Conservation (phyloP, 1,139 yeast genomes). For the Scheffersomyces lignicola region DNA sequence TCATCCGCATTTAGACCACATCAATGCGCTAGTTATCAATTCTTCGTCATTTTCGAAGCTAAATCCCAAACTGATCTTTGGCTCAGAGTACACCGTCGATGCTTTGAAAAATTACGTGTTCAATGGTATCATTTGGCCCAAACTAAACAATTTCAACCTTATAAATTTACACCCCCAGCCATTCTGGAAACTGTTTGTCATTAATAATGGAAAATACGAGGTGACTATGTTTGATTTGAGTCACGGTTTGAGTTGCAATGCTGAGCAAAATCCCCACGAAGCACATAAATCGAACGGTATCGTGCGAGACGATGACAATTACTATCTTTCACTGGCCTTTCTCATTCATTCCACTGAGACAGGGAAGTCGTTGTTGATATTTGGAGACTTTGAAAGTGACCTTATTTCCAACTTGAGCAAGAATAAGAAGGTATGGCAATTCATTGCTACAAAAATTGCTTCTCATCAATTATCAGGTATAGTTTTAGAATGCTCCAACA, state of each 20-base stretch:
- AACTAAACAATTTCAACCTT: conserved; percentile 45
- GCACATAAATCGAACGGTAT: background rate
- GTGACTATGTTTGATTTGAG: conserved; percentile 38
- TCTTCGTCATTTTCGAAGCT: conserved; percentile 53
- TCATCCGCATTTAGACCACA: conserved; percentile 86
- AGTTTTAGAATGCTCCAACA: conserved; percentile 75
- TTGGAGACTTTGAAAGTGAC: conserved; percentile 86
- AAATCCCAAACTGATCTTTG: conserved; percentile 48
- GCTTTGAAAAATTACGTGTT: conserved; percentile 59
- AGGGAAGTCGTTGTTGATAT: conserved; percentile 48
- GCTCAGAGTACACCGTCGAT: conserved; percentile 51
- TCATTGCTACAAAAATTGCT: conserved; percentile 48
- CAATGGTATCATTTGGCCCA: conserved; percentile 83
- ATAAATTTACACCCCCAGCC: conserved; percentile 21
- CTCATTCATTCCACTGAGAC: conserved; percentile 39
- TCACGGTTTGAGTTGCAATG: conserved; percentile 27
- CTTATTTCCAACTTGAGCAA: conserved; percentile 37
- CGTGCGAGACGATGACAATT: conserved; percentile 8
- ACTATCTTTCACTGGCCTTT: conserved; percentile 49
- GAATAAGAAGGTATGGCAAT: conserved; percentile 57
- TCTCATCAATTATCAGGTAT: conserved; percentile 46
- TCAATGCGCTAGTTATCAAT: conserved; percentile 66
- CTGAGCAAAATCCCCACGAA: background rate
- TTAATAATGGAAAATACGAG: conserved; percentile 20
- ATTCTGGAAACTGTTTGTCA: conserved; percentile 15